Evolutionary conservation across 179 eudicot genomes (phyloP).

Genomic region (Beta macrorhiza): DNA sequence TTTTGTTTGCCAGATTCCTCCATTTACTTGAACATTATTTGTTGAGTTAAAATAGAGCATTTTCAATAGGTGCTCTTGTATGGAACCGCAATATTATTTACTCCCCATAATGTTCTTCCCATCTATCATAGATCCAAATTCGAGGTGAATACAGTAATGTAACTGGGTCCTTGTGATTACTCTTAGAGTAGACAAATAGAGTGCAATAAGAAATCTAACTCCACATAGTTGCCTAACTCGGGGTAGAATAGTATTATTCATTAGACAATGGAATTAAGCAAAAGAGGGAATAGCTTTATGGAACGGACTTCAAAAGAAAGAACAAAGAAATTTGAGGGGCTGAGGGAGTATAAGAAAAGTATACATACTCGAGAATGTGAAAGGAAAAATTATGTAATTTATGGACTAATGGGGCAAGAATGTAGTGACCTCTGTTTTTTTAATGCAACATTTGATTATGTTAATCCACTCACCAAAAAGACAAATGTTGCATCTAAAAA

Average conservation of each 20-base stretch:
- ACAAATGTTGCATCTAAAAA: no score
- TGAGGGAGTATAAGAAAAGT: neutral
- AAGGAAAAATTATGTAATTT: neutral
- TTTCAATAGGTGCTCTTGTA: no score
- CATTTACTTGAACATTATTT: neutral
- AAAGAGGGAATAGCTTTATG: neutral
- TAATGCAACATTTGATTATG: no score
- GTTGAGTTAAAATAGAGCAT: no score
- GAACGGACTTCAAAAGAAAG: neutral
- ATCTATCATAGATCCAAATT: no score
- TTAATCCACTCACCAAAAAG: no score
- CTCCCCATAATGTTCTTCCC: neutral
- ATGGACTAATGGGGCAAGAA: neutral
- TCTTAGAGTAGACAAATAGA: neutral
- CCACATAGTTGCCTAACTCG: neutral
- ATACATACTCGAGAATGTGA: neutral
- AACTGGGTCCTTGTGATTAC: neutral
- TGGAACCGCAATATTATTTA: no score
- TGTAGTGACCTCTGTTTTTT: no score
- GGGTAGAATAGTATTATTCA: neutral
- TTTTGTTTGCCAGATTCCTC: neutral
- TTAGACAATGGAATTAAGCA: neutral
- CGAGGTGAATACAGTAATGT: no score
- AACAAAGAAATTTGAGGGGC: no score
- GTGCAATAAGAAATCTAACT: neutral